phyloP scores from a whole-genome alignment of 495 filamentous ascomycete species.

The Saxophila tyrrhenica region DNA sequence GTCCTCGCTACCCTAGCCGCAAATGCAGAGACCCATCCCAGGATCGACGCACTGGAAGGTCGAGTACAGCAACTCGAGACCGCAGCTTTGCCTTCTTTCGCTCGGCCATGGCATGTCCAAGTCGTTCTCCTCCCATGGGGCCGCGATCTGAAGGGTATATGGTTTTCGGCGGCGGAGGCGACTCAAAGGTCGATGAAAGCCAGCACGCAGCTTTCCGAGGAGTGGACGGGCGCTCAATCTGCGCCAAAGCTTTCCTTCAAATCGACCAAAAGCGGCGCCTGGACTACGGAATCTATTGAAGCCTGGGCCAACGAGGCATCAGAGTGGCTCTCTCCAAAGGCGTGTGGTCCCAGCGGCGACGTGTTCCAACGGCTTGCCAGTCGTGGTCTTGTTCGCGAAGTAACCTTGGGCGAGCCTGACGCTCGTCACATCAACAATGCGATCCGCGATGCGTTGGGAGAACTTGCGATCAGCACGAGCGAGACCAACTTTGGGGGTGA shows the following conservation, averaged over 20 bases:
- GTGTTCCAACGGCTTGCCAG: constrained; percentile 53
- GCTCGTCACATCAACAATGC: constrained; percentile 50
- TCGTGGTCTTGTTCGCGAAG: constrained; percentile 51
- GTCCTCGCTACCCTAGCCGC: constrained; percentile 27
- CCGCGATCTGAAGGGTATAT: constrained; percentile 45
- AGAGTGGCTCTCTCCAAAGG: constrained; percentile 46
- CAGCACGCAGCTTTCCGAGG: constrained; percentile 35
- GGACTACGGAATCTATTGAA: constrained; percentile 32
- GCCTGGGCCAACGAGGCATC: constrained; percentile 30
- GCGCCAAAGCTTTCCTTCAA: constrained; percentile 8
- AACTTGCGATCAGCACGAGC: constrained; percentile 31
- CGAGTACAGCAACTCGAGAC: constrained; percentile 46
- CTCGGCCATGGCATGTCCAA: constrained; percentile 55
- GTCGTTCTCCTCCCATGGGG: constrained; percentile 59
- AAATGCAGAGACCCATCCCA: constrained; percentile 23
- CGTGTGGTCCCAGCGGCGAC: constrained; percentile 41
- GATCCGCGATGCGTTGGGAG: constrained; percentile 46
- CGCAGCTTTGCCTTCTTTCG: constrained; percentile 40
- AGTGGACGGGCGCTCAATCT: constrained; percentile 36
- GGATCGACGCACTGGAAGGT: constrained; percentile 42
- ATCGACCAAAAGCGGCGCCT: constrained; percentile 19
- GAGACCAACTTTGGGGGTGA: not conserved
- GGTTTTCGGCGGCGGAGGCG: constrained; percentile 42
- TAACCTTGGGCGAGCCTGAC: constrained; percentile 45
- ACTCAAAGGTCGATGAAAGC: constrained; percentile 29